These are phyloP conservation scores for Termitomyces sp. DNA, from an alignment of 768 basidiomycete species.

Conservation along the genomic window DNA sequence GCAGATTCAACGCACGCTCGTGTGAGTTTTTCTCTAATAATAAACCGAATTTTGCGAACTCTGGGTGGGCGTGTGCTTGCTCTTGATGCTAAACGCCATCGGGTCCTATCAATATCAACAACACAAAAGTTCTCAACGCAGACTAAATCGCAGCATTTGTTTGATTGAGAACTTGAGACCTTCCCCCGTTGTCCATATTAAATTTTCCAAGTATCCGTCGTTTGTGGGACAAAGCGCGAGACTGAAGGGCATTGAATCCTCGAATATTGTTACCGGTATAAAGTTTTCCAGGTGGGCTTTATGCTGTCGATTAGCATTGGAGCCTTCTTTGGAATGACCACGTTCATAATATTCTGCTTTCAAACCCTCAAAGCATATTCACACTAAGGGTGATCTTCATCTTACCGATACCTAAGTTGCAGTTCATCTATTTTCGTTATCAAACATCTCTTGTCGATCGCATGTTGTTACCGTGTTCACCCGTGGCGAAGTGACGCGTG, in stretches of 20 bases:
- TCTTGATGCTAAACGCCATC: background rate
- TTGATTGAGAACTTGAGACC: background rate
- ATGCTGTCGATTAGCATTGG: background rate
- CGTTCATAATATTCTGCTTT: background rate
- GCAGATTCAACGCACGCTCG: background rate
- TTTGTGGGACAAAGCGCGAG: background rate
- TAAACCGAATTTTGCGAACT: background rate
- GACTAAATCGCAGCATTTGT: background rate
- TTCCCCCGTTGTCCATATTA: background rate
- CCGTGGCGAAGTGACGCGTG: background rate
- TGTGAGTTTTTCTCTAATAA: background rate
- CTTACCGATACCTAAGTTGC: background rate
- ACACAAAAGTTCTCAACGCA: background rate
- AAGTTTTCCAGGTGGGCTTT: background rate
- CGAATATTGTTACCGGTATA: background rate
- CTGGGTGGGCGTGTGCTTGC: background rate
- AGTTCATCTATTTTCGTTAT: slow-evolving; percentile 1
- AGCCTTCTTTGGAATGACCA: background rate
- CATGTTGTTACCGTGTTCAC: background rate
- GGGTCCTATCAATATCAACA: background rate
- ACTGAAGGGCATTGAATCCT: background rate
- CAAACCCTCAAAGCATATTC: background rate
- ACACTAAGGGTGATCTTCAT: background rate
- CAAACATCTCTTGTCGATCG: slow-evolving; percentile 3
- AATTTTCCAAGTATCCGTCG: too few species aligned